Percentiles rank a stretch among this genome's conserved stretches.
Conservation (phyloP, 129 eudicot genomes). For the sunflower (Helianthus annuus) region DNA sequence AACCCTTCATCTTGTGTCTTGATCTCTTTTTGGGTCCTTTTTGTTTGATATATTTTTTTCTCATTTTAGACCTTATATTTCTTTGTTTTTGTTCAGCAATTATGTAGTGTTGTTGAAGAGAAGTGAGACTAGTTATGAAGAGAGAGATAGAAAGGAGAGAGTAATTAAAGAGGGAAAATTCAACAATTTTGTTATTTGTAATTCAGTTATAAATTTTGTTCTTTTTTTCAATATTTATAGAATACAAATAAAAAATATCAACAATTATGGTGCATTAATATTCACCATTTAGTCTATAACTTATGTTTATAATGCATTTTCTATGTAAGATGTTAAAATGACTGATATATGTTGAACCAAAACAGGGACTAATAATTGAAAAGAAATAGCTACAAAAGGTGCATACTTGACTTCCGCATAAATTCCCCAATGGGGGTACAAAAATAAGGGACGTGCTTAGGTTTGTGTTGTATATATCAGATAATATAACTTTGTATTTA, state of each 20-base stretch:
- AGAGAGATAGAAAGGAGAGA: slow-evolving; percentile 25
- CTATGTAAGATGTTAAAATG: not conserved
- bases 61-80: slow-evolving; percentile 1
- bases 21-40: slow-evolving; percentile 6
- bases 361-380: not conserved
- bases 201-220: not conserved
- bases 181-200: not conserved
- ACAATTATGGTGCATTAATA: not conserved
- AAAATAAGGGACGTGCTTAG: not conserved
- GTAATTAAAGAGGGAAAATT: slow-evolving; percentile 5
- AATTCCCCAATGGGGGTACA: not conserved
- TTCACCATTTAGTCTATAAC: not conserved
- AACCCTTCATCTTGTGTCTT: slow-evolving; percentile 9
- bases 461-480: too few relatives aligned
- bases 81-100: slow-evolving; percentile 5
- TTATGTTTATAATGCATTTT: not conserved
- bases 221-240: not conserved
- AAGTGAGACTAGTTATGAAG: slow-evolving; percentile 29
- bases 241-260: not conserved
- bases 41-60: not conserved
- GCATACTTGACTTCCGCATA: not conserved
- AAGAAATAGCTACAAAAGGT: not conserved
- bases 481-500: too few relatives aligned
- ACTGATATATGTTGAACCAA: not conserved
- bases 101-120: slow-evolving; percentile 22